phyloP scores from a whole-genome alignment of 140 eudicot species.

The Cichorium intybus region DNA sequence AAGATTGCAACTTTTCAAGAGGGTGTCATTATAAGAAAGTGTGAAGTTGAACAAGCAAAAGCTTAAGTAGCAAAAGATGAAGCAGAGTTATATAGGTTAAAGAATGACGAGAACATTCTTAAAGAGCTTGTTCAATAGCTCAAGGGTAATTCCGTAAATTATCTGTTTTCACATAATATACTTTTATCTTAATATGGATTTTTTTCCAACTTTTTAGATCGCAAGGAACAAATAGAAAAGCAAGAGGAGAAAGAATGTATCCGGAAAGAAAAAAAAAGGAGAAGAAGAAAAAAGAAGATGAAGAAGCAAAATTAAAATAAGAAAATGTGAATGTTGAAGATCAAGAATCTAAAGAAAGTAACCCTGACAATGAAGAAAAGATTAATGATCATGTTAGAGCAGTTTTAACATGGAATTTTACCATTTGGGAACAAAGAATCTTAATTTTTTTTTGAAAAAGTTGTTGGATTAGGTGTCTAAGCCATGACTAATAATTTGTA shows the following conservation, averaged over 20 bases:
- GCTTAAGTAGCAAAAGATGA: conserved; percentile 64
- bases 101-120: conserved; percentile 77
- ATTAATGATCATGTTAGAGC: conserved; percentile 51
- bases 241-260: conserved; percentile 89
- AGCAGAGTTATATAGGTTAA: conserved; percentile 77
- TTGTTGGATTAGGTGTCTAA: too few relatives aligned
- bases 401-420: neutral
- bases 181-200: conserved; percentile 7
- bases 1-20: conserved; percentile 73
- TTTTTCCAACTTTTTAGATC: conserved; percentile 39
- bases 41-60: conserved; percentile 74
- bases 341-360: conserved; percentile 35
- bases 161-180: neutral
- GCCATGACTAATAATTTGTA: too few relatives aligned
- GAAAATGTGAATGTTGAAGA: conserved; percentile 37
- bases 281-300: conserved; percentile 64
- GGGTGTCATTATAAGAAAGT: conserved; percentile 61
- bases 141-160: conserved; percentile 51
- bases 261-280: conserved; percentile 89
- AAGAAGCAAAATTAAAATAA: conserved; percentile 50
- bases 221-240: conserved; percentile 88
- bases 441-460: neutral
- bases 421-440: conserved; percentile 5
- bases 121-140: conserved; percentile 87
- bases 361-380: conserved; percentile 35